Evolutionary conservation across 306 rosid genomes (phyloP), one percentile per base, ranked within the genome.

Genomic region (Casuarina equisetifolia): DNA sequence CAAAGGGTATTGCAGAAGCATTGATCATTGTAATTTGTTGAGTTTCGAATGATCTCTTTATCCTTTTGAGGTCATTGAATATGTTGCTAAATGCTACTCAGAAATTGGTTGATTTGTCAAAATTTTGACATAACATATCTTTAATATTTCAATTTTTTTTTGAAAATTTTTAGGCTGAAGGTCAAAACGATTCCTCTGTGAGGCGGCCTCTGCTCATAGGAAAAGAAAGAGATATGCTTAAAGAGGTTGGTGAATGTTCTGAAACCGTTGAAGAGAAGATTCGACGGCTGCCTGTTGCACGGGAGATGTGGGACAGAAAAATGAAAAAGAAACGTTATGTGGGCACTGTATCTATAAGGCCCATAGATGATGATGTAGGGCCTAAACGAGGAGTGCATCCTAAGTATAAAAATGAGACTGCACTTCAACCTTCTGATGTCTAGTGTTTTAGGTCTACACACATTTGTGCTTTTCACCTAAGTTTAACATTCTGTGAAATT

Each of bases 291-390:
- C 94, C 97, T 73, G 88, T 84, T 74, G 92, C 83, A 78, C 90
- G 86, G 73, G 97, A 91, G 80, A 86, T 89, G 15, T 84, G 94
- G 94, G 97, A 91, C 77, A 84, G 85, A 82, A 91, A 90, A 84
- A 85, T 86, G 84, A 90, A 83, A 90, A 89, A 96, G 82, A 90
- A 89, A 80, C 94, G 93, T 64, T 89, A 96, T 78, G 83, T 87
- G 81, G 87, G 91, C 8, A 71, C 87, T 13, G 89, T 74, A 78
- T 81, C 81, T 75, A 75, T 84, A 58, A 82, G 97, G 86, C 82
- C 91, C 53, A 66, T 78, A 63, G 94, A 90, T 45, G 90, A 82
- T 75, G 97, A 94, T 73, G 89, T 86, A 75, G 96, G 89, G 84
- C 80, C 70, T 39, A 94, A 90, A 77, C 86, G 85, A 48, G 85